Conservation (phyloP, 139 green algal genomes). For the Asterochloris sp. region DNA sequence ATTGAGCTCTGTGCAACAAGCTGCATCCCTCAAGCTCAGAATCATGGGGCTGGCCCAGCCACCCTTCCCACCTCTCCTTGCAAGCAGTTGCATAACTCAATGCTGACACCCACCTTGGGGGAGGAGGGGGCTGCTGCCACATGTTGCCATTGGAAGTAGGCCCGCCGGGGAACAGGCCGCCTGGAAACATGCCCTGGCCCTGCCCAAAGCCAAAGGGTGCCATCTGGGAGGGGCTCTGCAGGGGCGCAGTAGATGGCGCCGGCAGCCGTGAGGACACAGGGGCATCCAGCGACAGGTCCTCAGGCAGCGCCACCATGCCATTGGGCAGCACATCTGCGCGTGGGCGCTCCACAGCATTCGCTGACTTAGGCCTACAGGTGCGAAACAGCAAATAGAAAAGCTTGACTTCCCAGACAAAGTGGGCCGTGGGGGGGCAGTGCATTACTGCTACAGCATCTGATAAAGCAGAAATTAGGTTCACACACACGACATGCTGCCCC, state of each 20-base stretch:
- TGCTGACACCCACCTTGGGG: neutral
- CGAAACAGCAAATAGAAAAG: neutral
- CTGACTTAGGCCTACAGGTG: slow-evolving; percentile 8
- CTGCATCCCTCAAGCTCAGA: too few species aligned
- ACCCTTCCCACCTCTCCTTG: too few species aligned
- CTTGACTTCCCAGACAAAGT: too few species aligned
- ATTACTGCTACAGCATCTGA: too few species aligned
- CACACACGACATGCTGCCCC: too few species aligned
- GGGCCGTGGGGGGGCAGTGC: too few species aligned
- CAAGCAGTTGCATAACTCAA: too few species aligned
- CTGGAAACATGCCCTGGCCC: slow-evolving; percentile 9
- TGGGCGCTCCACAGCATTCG: neutral
- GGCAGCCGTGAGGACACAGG: neutral
- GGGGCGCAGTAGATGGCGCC: too few species aligned
- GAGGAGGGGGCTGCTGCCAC: slow-evolving; percentile 15
- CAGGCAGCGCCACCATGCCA: slow-evolving; percentile 25
- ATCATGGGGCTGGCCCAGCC: neutral
- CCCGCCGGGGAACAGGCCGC: slow-evolving; percentile 14
- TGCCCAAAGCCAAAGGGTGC: too few species aligned
- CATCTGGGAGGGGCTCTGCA: too few species aligned
- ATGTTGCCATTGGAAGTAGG: slow-evolving; percentile 7
- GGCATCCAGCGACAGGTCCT: slow-evolving; percentile 24
- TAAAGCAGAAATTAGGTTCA: too few species aligned
- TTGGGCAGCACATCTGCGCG: slow-evolving; percentile 15
- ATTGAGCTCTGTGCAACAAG: too few species aligned